Conservation (phyloP, 2,329 filamentous ascomycete species). For the Clonostachys chloroleuca region DNA sequence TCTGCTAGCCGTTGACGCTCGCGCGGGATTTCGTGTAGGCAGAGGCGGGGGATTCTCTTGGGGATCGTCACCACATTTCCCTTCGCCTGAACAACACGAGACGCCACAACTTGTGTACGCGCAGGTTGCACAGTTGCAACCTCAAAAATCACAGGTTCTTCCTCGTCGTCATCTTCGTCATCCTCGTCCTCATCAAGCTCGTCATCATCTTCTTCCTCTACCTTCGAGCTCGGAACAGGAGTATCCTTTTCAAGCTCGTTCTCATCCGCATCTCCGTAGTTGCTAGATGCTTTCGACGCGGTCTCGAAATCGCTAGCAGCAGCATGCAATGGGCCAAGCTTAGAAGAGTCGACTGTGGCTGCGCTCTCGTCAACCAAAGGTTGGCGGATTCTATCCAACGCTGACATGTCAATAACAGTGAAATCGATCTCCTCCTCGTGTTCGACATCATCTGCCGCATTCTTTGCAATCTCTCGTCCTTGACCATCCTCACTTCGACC, state of each 20-base stretch:
- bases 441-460: conserved; percentile 14
- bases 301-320: conserved; percentile 12
- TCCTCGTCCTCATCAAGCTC: conserved; percentile 29
- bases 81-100: conserved; percentile 65
- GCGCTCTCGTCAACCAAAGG: neutral
- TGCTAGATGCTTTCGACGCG: conserved; percentile 14
- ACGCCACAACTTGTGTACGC: conserved; percentile 50
- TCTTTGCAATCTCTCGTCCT: conserved; percentile 23
- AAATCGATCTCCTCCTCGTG: conserved; percentile 56
- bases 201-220: conserved; percentile 8
- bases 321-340: conserved; percentile 3
- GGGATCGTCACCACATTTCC: conserved; percentile 82
- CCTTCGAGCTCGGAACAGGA: neutral
- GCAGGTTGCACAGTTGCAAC: conserved; percentile 55
- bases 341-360: neutral
- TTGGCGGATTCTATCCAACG: conserved; percentile 39
- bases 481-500: conserved; percentile 48
- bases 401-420: conserved; percentile 51
- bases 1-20: conserved; percentile 48
- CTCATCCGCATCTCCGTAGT: conserved; percentile 15
- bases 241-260: neutral
- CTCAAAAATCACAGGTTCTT: conserved; percentile 67
- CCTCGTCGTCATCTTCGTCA: conserved; percentile 45
- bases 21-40: conserved; percentile 69
- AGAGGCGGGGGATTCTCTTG: conserved; percentile 72